A percentile compares a stretch with the other conserved stretches of the same genome.
phyloP scores from a whole-genome alignment of 1,284 basidiomycete genomes.

The Stereum hirsutum region DNA sequence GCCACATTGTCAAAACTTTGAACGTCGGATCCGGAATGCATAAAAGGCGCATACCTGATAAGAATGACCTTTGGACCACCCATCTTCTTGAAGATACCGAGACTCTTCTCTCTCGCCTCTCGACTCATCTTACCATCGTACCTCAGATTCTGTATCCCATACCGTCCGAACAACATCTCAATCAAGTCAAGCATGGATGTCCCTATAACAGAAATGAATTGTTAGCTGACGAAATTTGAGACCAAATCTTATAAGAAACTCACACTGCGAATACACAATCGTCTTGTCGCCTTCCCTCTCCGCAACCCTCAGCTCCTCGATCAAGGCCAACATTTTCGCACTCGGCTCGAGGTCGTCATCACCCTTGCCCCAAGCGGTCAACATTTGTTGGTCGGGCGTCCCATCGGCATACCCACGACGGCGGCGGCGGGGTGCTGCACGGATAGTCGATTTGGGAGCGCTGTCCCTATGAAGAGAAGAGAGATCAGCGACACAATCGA shows the following conservation, averaged over 20 bases:
- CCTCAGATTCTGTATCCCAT: constrained; percentile 48
- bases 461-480: neutral
- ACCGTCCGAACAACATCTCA: constrained; percentile 43
- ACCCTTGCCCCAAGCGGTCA: constrained; percentile 42
- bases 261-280: constrained; percentile 64
- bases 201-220: constrained; percentile 29
- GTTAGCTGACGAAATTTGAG: neutral
- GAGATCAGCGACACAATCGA: neutral
- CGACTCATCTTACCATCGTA: constrained; percentile 61
- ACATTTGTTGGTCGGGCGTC: constrained; percentile 22
- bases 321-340: constrained; percentile 56
- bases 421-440: neutral
- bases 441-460: neutral
- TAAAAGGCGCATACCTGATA: constrained; percentile 36
- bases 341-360: constrained; percentile 55
- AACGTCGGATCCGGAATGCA: neutral
- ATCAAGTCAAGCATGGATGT: constrained; percentile 63
- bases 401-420: constrained; percentile 9
- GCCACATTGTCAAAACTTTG: neutral
- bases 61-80: constrained; percentile 53
- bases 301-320: constrained; percentile 47
- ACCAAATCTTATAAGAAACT: constrained; percentile 13
- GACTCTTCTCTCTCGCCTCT: constrained; percentile 34
- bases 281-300: constrained; percentile 56
- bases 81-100: constrained; percentile 40